These are phyloP conservation scores for Erodium chrysanthum DNA, from an alignment of 441 rosid genomes.

Conservation along the genomic window DNA sequence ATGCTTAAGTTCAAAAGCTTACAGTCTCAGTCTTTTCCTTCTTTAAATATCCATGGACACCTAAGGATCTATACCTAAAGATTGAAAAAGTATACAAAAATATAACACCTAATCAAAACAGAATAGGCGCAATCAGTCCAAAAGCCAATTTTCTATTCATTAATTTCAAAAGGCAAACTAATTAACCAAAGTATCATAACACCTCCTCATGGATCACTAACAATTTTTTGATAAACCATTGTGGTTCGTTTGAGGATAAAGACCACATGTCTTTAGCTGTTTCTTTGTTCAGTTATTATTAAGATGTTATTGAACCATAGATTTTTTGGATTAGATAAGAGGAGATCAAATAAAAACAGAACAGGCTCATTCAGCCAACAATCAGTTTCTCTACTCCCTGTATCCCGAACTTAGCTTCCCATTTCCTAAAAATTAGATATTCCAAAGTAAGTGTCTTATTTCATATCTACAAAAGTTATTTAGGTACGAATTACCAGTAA, in stretches of 20 bases:
- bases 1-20: not conserved
- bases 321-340: not conserved
- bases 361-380: not conserved
- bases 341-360: not conserved
- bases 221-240: too few relatives aligned
- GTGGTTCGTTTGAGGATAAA: not conserved
- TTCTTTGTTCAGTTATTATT: not conserved
- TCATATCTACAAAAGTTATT: too few relatives aligned
- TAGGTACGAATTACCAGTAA: not conserved
- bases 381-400: not conserved
- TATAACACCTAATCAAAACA: not conserved
- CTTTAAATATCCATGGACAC: not conserved
- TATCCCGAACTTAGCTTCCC: not conserved
- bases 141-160: not conserved
- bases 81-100: too few relatives aligned
- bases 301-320: not conserved
- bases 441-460: too few relatives aligned
- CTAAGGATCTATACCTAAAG: not conserved
- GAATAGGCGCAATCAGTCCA: not conserved
- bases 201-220: not conserved
- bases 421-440: too few relatives aligned
- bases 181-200: too few relatives aligned
- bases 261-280: not conserved
- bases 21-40: not conserved
- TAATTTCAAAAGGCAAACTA: too few relatives aligned